Conservation (phyloP, 768 basidiomycete species). For the Boletus speciosus region DNA sequence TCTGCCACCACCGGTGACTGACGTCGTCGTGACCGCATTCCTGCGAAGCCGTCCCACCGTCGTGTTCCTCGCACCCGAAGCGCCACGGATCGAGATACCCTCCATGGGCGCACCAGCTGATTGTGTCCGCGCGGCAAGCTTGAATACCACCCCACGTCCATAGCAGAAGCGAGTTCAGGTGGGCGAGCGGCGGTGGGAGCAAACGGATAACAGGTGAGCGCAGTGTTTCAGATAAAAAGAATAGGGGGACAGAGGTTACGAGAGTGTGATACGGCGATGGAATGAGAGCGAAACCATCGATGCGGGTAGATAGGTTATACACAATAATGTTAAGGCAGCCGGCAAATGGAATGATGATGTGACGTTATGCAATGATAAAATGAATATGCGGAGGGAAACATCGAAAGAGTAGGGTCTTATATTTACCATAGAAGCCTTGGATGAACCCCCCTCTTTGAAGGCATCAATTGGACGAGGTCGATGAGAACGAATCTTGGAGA, state of each 20-base stretch:
- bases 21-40: conserved; percentile 45
- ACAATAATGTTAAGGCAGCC: conserved; percentile 13
- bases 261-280: conserved; percentile 13
- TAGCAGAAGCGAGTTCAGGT: conserved; percentile 19
- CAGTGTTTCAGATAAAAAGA: conserved; percentile 23
- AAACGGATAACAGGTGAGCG: conserved; percentile 38
- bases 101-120: conserved; percentile 39
- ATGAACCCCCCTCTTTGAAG: conserved; percentile 48
- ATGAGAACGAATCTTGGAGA: conserved; percentile 59
- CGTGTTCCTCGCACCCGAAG: conserved; percentile 42
- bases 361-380: conserved; percentile 26
- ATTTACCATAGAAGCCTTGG: conserved; percentile 67
- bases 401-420: conserved; percentile 36
- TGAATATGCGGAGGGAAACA: conserved; percentile 26
- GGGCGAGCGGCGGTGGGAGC: conserved; percentile 22
- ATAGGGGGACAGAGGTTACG: conserved; percentile 2
- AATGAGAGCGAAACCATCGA: conserved; percentile 11
- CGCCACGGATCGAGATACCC: conserved; percentile 64
- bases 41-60: conserved; percentile 56
- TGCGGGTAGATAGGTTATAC: conserved; percentile 14
- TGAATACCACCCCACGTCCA: conserved; percentile 21
- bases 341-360: conserved; percentile 12
- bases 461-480: conserved; percentile 58
- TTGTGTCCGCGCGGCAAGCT: conserved; percentile 42
- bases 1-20: conserved; percentile 10